Evolutionary conservation across 2,329 filamentous ascomycete genomes (phyloP), one percentile per base, ranked within the genome.

Genomic region (Dactylellina sp.): DNA sequence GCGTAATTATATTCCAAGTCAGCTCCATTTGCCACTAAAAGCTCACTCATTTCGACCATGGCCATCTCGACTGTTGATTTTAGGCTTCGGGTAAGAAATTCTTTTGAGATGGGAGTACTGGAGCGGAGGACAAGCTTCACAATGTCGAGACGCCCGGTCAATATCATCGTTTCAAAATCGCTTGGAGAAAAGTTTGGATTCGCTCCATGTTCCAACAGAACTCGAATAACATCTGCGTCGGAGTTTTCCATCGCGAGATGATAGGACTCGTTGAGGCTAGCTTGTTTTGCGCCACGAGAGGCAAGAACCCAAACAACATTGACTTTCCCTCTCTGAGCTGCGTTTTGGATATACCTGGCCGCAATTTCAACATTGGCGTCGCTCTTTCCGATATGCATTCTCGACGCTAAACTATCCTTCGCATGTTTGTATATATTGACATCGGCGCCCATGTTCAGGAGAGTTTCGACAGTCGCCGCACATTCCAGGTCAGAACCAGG

Each of bases 381-480:
- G 22, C 55, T 74, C n/a, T 62, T 74, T 7, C 61, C 70, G 24
- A 74, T 22, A 32, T 74, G 70, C 61, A 74, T 66, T 24, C 64
- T 66, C 1, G 61, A 66, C 3, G 37, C 56, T 2, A 74, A n/a
- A 12, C 55, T 74, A 44, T 66, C 70, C 24, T 66, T 74, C 5
- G 70, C 70, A 16, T 65, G 70, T 18, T 74, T 74, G 32, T 66
- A 74, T 14, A 66, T 62, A 12, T 74, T 74, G 47, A 52, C 55
- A 39, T 74, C 70, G 1, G 70, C 70, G 2, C 70, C 70, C 70
- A 74, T 66, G 40, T 56, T 32, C 2, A 74, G 28, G 9, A 74
- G 50, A 7, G 61, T 44, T 39, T 74, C 70, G 35, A 74, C 56
- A 16, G 32, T 66, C 6, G 70, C 70, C 11, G 70, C 70, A 35